Percentiles rank a stretch among this genome's conserved stretches.
phyloP scores from a whole-genome alignment of 768 basidiomycete genomes.

The Kwoniella pini region DNA sequence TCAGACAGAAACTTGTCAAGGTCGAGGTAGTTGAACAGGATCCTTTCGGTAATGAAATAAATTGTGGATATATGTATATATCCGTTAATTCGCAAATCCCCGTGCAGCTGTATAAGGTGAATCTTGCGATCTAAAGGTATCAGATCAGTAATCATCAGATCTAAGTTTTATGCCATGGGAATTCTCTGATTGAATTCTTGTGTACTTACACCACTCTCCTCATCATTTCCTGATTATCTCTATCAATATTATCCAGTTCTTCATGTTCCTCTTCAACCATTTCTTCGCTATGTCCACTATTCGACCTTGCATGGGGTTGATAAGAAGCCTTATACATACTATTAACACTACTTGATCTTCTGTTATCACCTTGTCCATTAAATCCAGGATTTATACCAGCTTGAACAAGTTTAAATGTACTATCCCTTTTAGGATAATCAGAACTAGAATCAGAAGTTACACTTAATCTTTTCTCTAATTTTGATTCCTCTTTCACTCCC shows the following conservation, averaged over 20 bases:
- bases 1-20: no score
- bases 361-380: background rate
- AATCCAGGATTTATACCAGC: background rate
- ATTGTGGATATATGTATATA: no score
- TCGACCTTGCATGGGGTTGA: conserved; percentile 1
- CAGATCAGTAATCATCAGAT: no score
- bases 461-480: conserved; percentile 9
- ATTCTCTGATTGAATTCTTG: no score
- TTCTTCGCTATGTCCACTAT: background rate
- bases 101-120: no score
- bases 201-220: no score
- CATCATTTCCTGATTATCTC: background rate
- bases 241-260: background rate
- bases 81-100: no score
- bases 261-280: background rate
- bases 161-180: no score
- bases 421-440: background rate
- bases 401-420: conserved; percentile 1
- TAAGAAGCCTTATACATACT: conserved; percentile 30
- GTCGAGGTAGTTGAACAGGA: no score
- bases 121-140: no score
- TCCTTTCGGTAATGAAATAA: no score
- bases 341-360: conserved; percentile 5
- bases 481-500: conserved; percentile 4
- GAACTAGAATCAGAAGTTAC: background rate